Base-by-base conservation (phyloP, 768 basidiomycete genomes). In the Hypholoma fasciculare region DNA sequence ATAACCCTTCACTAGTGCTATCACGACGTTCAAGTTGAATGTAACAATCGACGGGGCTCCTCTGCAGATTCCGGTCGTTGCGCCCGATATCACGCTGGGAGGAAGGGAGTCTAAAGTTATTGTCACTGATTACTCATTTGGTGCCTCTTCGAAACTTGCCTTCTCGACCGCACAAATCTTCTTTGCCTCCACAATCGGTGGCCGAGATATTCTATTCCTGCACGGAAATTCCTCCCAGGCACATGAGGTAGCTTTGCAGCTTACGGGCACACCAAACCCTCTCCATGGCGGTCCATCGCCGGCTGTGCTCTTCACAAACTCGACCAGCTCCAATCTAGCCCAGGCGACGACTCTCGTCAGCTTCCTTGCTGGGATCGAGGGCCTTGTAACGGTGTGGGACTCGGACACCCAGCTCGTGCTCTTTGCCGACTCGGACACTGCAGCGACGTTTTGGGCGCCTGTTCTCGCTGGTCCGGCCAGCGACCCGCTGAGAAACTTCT, bases 131-230 rank as follows among this genome's bases (percentile, higher is more conserved):
- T 90, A 90, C 66, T 73, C 79, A 8, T 92, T 90, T 65, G 92
- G 92, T 19, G 50, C 62, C 4, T 75, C 74, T 13, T 85, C 85
- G 8, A 76, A 73, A 56, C 65, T 89, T 1, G 70, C 81, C 3
- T 93, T 90, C 70, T 86, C 90, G 5, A 92, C 91, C 1, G 88
- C 90, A 0, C 80, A 83, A 56, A 76, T 94, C 27, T 80, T 92
- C 64, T 91, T 82, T 63, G 84, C 89, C 0, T 83, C 86, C 3
- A 71, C 63, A 23, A 85, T 89, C 34, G 87, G 82, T 34, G 78
- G 72, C 1, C 74, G 85, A n/a, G 86, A 89, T 63, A 71, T 89
- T 19, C 74, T 90, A 5, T 82, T 87, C 71, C 71, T 89, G 9
- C 81, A 85, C 59, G 88, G 88, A 2, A 77, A 84, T 57, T 68